phyloP scores from a whole-genome alignment of 345 rosid genomes.

The Citrus australasica region DNA sequence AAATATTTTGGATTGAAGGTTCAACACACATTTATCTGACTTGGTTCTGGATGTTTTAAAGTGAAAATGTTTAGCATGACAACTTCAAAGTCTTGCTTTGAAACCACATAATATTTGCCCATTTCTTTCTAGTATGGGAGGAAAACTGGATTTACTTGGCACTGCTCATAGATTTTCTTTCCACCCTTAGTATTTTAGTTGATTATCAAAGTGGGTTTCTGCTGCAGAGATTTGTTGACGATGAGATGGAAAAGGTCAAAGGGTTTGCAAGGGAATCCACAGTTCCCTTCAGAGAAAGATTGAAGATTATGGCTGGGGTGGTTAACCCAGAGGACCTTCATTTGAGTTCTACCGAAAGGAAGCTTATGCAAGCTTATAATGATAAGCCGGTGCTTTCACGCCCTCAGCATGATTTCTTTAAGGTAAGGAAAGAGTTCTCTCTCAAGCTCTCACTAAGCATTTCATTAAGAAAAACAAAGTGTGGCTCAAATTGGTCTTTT shows the following conservation, averaged over 20 bases:
- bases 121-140: not conserved
- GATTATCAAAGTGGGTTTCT: slow-evolving; percentile 8
- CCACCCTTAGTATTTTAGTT: not conserved
- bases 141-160: not conserved
- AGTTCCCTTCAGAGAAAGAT: slow-evolving; percentile 75
- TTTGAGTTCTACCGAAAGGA: slow-evolving; percentile 61
- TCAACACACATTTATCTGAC: not conserved
- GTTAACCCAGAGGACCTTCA: slow-evolving; percentile 77
- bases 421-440: slow-evolving; percentile 28
- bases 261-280: slow-evolving; percentile 57
- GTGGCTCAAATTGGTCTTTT: not conserved
- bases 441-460: not conserved
- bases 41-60: not conserved
- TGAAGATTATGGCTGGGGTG: slow-evolving; percentile 66
- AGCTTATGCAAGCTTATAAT: slow-evolving; percentile 68
- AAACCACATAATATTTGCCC: not conserved
- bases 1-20: not conserved
- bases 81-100: not conserved
- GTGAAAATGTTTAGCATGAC: not conserved
- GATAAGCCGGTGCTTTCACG: slow-evolving; percentile 83
- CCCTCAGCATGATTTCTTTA: slow-evolving; percentile 74
- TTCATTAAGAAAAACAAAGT: not conserved
- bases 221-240: slow-evolving; percentile 60
- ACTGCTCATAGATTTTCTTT: not conserved
- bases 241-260: slow-evolving; percentile 67